Conservation (phyloP, 129 eudicot genomes). For the Artemisia tridentata region DNA sequence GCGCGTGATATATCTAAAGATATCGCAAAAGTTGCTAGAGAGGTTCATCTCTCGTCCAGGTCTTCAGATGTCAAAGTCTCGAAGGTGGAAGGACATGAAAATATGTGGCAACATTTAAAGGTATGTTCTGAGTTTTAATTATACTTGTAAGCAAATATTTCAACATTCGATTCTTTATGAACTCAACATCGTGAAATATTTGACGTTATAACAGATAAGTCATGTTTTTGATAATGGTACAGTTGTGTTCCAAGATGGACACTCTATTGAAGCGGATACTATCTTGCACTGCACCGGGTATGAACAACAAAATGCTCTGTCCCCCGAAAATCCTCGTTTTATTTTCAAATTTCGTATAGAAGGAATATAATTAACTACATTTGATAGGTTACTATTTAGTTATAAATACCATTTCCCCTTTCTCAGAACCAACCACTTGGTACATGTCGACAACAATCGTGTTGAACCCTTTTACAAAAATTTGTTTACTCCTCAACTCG, state of each 20-base stretch:
- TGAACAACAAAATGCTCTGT: conserved; percentile 4
- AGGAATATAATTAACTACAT: neutral
- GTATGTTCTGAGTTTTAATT: conserved; percentile 30
- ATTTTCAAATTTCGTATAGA: neutral
- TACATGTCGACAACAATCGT: conserved; percentile 76
- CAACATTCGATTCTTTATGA: neutral
- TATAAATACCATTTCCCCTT: conserved; percentile 86
- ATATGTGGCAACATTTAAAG: conserved; percentile 79
- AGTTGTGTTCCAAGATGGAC: conserved; percentile 54
- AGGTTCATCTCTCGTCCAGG: conserved; percentile 78
- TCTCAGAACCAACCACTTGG: conserved; percentile 56
- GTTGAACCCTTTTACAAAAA: conserved; percentile 91
- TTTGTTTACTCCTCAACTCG: conserved; percentile 73
- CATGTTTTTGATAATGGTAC: conserved; percentile 58
- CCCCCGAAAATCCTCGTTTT: neutral
- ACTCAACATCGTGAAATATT: conserved; percentile 42
- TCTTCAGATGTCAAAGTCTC: conserved; percentile 31
- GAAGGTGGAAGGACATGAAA: conserved; percentile 51
- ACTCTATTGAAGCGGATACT: conserved; percentile 46
- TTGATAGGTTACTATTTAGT: conserved; percentile 27
- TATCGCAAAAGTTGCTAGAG: conserved; percentile 65
- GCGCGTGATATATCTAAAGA: conserved; percentile 84
- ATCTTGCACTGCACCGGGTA: conserved; percentile 94
- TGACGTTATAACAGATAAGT: too few species aligned
- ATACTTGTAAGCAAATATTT: neutral